Evolutionary conservation across 75 land plant genomes (phyloP).

Genomic region (Ceratopteris richardii): DNA sequence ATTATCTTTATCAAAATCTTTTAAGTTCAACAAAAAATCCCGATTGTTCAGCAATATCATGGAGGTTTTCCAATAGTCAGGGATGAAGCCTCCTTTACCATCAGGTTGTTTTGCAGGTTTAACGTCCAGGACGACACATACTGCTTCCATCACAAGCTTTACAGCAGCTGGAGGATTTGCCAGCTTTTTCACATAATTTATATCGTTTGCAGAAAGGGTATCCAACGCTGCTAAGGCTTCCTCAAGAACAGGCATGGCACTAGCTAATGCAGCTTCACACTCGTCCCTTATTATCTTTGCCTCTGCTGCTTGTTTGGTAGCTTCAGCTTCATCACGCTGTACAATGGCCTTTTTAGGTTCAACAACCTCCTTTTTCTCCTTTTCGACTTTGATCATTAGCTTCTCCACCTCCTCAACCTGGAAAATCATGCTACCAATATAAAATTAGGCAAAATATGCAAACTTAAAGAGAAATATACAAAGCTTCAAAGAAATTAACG

Average conservation of each 20-base stretch:
- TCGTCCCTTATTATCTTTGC: slow-evolving; percentile 32
- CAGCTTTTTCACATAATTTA: slow-evolving; percentile 38
- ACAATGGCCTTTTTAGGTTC: slow-evolving; percentile 39
- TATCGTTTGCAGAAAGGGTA: slow-evolving; percentile 36
- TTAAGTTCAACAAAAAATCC: slow-evolving; percentile 23
- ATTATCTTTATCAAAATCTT: slow-evolving; percentile 40
- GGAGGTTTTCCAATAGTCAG: slow-evolving; percentile 40
- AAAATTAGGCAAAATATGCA: neutral
- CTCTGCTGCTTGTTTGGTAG: slow-evolving; percentile 33
- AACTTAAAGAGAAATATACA: neutral
- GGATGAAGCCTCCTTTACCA: slow-evolving; percentile 27
- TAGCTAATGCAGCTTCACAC: slow-evolving; percentile 34
- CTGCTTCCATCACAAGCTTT: slow-evolving; percentile 36
- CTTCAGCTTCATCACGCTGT: slow-evolving; percentile 34
- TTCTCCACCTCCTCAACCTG: slow-evolving; percentile 35
- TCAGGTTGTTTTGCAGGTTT: slow-evolving; percentile 36
- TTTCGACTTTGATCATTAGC: slow-evolving; percentile 27
- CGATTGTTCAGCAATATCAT: slow-evolving; percentile 29
- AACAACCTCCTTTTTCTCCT: slow-evolving; percentile 31
- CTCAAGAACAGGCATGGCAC: slow-evolving; percentile 35
- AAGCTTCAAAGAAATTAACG: neutral
- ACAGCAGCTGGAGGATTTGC: slow-evolving; percentile 36
- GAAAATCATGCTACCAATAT: too few relatives aligned
- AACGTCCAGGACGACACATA: slow-evolving; percentile 33
- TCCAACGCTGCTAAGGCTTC: slow-evolving; percentile 41